phyloP scores from a whole-genome alignment of 139 green algal species.

The Chlamydomonas schloesseri region DNA sequence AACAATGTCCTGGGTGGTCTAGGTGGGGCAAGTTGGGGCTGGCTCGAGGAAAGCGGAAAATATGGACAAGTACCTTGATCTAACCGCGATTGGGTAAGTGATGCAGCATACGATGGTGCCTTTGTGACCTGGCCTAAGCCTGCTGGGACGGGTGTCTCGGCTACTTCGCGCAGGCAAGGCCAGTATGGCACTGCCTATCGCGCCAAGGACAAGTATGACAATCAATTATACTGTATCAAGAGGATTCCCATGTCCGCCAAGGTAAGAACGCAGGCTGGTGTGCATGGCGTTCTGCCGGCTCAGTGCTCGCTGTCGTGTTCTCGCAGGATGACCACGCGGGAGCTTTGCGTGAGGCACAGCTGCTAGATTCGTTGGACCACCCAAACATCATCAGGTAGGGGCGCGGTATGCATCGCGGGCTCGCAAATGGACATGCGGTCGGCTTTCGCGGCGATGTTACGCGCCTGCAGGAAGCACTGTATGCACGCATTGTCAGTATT shows the following conservation, averaged over 20 bases:
- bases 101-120: too few species aligned
- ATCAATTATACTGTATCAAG: slow-evolving; percentile 68
- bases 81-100: slow-evolving; percentile 28
- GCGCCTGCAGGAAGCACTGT: too few species aligned
- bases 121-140: too few species aligned
- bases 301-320: background rate
- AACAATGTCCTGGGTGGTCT: too few species aligned
- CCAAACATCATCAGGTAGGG: slow-evolving; percentile 67
- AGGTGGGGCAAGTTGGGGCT: too few species aligned
- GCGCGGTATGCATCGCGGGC: too few species aligned
- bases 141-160: too few species aligned
- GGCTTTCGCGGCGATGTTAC: too few species aligned
- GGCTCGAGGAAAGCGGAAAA: too few species aligned
- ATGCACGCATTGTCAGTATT: too few species aligned
- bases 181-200: slow-evolving; percentile 55
- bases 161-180: slow-evolving; percentile 33
- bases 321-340: slow-evolving; percentile 60
- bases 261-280: slow-evolving; percentile 6
- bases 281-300: background rate
- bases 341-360: slow-evolving; percentile 63
- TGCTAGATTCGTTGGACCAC: slow-evolving; percentile 69
- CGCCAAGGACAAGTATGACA: slow-evolving; percentile 52
- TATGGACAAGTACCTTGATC: slow-evolving; percentile 39
- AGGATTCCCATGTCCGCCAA: slow-evolving; percentile 65
- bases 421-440: too few species aligned